These are phyloP conservation scores for Porphyrellus cyaneotinctus DNA, from an alignment of 768 basidiomycete species.

Conservation along the genomic window DNA sequence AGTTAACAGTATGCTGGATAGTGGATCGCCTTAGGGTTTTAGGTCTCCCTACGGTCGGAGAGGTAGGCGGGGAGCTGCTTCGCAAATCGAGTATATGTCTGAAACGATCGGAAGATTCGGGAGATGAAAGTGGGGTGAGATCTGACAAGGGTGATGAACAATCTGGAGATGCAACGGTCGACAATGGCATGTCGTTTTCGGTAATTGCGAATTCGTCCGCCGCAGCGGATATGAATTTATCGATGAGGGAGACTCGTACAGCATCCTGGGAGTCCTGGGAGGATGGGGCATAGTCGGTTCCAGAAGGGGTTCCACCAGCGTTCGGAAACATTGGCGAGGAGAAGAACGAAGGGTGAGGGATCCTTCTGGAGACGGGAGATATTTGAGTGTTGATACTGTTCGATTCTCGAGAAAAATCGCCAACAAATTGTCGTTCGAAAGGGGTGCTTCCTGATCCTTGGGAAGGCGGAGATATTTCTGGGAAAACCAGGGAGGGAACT, in stretches of 20 bases:
- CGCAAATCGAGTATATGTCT: slow-evolving; percentile 1
- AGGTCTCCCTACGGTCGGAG: slow-evolving; percentile 7
- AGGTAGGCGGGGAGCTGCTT: slow-evolving; percentile 19
- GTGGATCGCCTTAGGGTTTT: neutral
- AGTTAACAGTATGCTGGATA: neutral
- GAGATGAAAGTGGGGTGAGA: slow-evolving; percentile 31
- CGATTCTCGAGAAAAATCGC: slow-evolving; percentile 20
- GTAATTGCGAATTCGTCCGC: slow-evolving; percentile 9
- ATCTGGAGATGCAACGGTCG: slow-evolving; percentile 4
- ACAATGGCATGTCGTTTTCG: neutral
- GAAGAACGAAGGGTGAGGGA: neutral
- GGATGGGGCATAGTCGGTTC: neutral
- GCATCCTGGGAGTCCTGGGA: slow-evolving; percentile 9
- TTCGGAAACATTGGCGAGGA: slow-evolving; percentile 8
- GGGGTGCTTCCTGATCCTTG: slow-evolving; percentile 25
- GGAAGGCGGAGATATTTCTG: slow-evolving; percentile 28
- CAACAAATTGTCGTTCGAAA: slow-evolving; percentile 28
- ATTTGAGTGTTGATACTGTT: slow-evolving; percentile 10
- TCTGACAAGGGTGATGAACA: slow-evolving; percentile 26
- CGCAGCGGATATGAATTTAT: slow-evolving; percentile 28
- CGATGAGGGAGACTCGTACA: slow-evolving; percentile 23
- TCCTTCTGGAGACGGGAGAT: slow-evolving; percentile 23
- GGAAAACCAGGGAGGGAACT: slow-evolving; percentile 15
- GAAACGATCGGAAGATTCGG: slow-evolving; percentile 7
- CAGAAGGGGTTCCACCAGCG: neutral